A percentile compares a stretch with the other conserved stretches of the same genome.
Conservation (phyloP, 352 stramenopile species). For the Globisporangium yorkense region DNA sequence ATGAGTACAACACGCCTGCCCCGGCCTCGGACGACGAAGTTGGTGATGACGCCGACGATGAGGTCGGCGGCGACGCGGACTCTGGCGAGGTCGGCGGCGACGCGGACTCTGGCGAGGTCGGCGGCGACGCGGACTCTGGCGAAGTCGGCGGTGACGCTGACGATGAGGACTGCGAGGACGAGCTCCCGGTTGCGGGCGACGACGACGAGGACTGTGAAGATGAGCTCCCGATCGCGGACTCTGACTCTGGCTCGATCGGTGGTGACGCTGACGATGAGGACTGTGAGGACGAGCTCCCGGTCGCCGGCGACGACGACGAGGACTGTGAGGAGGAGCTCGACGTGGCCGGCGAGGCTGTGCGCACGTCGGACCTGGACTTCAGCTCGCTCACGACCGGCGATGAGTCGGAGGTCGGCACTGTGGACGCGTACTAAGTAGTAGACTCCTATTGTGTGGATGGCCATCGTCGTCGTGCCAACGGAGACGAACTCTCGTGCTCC, state of each 20-base stretch:
- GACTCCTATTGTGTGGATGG: constrained; percentile 10
- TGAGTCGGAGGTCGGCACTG: constrained; percentile 13
- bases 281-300: constrained; percentile 17
- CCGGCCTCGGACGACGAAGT: constrained; percentile 7
- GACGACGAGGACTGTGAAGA: constrained; percentile 12
- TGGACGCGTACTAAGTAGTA: constrained; percentile 20
- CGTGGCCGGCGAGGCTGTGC: constrained; percentile 18
- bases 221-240: constrained; percentile 10
- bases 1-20: constrained; percentile 9
- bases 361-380: constrained; percentile 29
- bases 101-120: constrained; percentile 5
- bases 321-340: constrained; percentile 20
- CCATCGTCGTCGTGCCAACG: background rate
- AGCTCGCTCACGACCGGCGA: constrained; percentile 15
- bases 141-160: constrained; percentile 6
- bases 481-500: no score
- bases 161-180: constrained; percentile 13
- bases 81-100: constrained; percentile 8
- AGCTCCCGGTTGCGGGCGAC: constrained; percentile 14
- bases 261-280: constrained; percentile 7
- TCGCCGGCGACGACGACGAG: constrained; percentile 9
- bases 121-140: constrained; percentile 8
- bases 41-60: constrained; percentile 5
- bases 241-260: constrained; percentile 3
- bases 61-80: constrained; percentile 5